A percentile compares a stretch with the other conserved stretches of the same genome.
phyloP scores from a whole-genome alignment of 805 yeast genomes.

The Saccharomycopsis fibuligera region DNA sequence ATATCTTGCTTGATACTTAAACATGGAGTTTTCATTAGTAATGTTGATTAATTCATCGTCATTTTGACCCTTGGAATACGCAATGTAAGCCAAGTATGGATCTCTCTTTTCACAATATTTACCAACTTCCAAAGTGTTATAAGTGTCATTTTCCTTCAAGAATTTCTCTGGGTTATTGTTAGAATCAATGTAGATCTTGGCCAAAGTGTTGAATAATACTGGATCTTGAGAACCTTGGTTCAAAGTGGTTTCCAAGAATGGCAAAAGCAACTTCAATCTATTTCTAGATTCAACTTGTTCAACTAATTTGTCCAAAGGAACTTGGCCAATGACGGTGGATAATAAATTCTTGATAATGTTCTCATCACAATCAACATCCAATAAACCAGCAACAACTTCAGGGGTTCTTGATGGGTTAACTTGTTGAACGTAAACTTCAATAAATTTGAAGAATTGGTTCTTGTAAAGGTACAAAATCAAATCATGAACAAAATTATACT shows the following conservation, averaged over 20 bases:
- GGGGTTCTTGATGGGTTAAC: conserved; percentile 96
- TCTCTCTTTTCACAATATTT: conserved; percentile 98
- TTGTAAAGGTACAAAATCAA: conserved; percentile 89
- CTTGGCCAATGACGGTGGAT: conserved; percentile 85
- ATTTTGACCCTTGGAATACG: conserved; percentile 91
- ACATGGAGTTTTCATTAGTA: conserved; percentile 97
- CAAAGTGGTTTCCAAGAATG: conserved; percentile 86
- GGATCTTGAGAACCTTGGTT: conserved; percentile 81
- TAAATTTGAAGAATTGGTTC: conserved; percentile 91
- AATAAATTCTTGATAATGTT: conserved; percentile 72
- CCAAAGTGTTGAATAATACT: conserved; percentile 90
- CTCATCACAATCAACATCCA: conserved; percentile 98
- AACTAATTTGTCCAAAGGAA: conserved; percentile 84
- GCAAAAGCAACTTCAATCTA: conserved; percentile 83
- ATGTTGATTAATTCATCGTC: conserved; percentile 84
- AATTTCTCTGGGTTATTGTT: conserved; percentile 97
- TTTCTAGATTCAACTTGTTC: conserved; percentile 95
- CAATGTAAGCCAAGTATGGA: conserved; percentile 95
- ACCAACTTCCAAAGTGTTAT: conserved; percentile 94
- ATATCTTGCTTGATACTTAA: conserved; percentile 98
- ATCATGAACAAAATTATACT: conserved; percentile 87
- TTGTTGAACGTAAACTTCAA: conserved; percentile 96
- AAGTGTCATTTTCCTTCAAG: conserved; percentile 81
- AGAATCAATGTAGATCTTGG: conserved; percentile 95
- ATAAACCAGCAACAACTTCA: conserved; percentile 90